Conservation (phyloP, 2,329 filamentous ascomycete species). For the Penicillium sp. region DNA sequence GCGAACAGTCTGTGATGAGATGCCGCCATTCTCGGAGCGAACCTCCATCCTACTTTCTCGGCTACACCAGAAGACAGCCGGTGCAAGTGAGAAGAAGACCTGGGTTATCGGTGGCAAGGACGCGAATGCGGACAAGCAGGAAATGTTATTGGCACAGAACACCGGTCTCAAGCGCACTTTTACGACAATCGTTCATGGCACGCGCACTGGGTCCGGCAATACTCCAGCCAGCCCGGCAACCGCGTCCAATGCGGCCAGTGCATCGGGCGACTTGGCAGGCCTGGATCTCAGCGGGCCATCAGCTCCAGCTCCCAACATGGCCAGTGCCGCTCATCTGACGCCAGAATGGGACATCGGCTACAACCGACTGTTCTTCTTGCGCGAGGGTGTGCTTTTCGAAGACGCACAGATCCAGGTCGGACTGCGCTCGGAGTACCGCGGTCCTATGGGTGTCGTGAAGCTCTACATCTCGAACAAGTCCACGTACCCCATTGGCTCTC, state of each 20-base stretch:
- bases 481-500: conserved; percentile 77
- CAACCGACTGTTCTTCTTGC: conserved; percentile 72
- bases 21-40: conserved; percentile 96
- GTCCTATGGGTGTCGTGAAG: conserved; percentile 93
- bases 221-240: conserved; percentile 40
- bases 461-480: conserved; percentile 96
- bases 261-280: conserved; percentile 71
- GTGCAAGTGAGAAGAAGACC: conserved; percentile 89
- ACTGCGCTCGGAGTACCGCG: conserved; percentile 87
- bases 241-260: conserved; percentile 46
- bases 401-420: conserved; percentile 93
- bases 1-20: conserved; percentile 93
- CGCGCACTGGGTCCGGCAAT: conserved; percentile 35
- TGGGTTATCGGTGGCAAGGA: conserved; percentile 98
- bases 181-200: conserved; percentile 55
- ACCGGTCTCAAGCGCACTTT: conserved; percentile 84
- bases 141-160: conserved; percentile 77
- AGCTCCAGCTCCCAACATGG: conserved; percentile 73
- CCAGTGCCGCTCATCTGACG: conserved; percentile 86
- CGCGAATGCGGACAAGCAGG: conserved; percentile 77
- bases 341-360: conserved; percentile 94
- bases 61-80: conserved; percentile 89
- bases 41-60: conserved; percentile 88
- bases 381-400: conserved; percentile 90
- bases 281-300: conserved; percentile 71